These are phyloP conservation scores for Rosellinia necatrix DNA, from an alignment of 2,329 filamentous ascomycete species.

Conservation along the genomic window DNA sequence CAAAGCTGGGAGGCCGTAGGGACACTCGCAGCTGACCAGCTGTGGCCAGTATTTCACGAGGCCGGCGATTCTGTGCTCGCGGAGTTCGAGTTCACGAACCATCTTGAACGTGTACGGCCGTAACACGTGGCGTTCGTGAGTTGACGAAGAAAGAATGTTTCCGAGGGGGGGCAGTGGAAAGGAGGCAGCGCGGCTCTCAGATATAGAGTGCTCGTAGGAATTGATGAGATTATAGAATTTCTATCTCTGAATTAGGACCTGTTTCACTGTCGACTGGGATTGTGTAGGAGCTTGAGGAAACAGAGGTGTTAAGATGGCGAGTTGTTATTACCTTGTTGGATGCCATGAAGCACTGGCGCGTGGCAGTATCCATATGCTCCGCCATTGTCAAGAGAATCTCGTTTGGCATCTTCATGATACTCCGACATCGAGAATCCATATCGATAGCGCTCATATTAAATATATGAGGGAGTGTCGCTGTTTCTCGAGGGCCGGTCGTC, in stretches of 20 bases:
- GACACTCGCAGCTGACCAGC: constrained; percentile 19
- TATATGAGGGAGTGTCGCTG: background rate
- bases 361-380: constrained; percentile 30
- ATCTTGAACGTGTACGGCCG: constrained; percentile 25
- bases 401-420: constrained; percentile 13
- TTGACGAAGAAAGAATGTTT: constrained; percentile 31
- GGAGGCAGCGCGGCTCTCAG: constrained; percentile 1
- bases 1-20: constrained; percentile 17
- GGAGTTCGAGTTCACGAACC: constrained; percentile 33
- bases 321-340: constrained; percentile 31
- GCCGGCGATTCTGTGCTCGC: constrained; percentile 25
- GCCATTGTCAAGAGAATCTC: constrained; percentile 33
- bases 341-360: constrained; percentile 25
- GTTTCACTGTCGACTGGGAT: background rate
- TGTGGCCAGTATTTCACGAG: constrained; percentile 21
- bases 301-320: background rate
- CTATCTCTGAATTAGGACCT: constrained; percentile 19
- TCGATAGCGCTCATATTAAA: background rate
- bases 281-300: background rate
- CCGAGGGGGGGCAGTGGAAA: constrained; percentile 24
- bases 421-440: background rate
- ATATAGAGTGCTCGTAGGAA: constrained; percentile 30
- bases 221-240: constrained; percentile 10
- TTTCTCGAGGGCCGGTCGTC: too few species aligned
- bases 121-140: constrained; percentile 21